Conservation (phyloP, 2,329 filamentous ascomycete genomes). For the Myotisia sp. region DNA sequence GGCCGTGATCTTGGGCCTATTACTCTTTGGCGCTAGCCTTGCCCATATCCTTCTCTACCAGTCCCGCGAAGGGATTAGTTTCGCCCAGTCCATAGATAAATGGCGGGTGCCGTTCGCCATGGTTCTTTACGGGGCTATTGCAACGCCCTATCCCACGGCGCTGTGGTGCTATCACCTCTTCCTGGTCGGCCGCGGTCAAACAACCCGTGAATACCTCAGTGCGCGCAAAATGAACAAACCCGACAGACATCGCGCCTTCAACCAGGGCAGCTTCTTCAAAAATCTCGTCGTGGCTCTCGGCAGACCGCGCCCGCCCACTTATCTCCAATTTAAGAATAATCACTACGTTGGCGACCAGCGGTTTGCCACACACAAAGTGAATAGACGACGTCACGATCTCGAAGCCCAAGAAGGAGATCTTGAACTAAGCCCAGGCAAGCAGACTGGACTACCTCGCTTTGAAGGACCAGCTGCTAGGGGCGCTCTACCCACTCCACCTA, state of each 20-base stretch:
- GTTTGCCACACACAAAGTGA: conserved; percentile 48
- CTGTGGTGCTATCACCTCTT: conserved; percentile 83
- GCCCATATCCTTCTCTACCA: conserved; percentile 65
- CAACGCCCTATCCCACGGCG: conserved; percentile 64
- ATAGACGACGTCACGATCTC: conserved; percentile 35
- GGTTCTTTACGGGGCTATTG: conserved; percentile 66
- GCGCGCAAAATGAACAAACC: conserved; percentile 88
- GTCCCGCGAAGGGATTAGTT: conserved; percentile 48
- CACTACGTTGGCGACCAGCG: conserved; percentile 76
- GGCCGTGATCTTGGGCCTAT: conserved; percentile 60
- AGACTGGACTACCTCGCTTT: conserved; percentile 6
- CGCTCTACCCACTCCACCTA: conserved; percentile 4
- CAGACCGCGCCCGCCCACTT: conserved; percentile 73
- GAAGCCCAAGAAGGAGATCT: conserved; percentile 43
- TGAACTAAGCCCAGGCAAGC: conserved; percentile 43
- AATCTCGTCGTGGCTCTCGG: conserved; percentile 75
- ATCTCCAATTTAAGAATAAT: conserved; percentile 67
- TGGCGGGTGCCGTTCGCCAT: conserved; percentile 77
- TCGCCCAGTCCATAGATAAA: conserved; percentile 51
- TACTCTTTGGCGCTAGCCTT: conserved; percentile 63
- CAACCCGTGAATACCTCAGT: conserved; percentile 89
- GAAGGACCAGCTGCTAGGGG: conserved; percentile 8
- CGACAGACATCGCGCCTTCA: conserved; percentile 83
- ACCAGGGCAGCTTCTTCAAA: conserved; percentile 55
- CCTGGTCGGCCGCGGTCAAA: conserved; percentile 80